Evolutionary conservation across 2,329 filamentous ascomycete genomes (phyloP), one percentile per base, ranked within the genome.

Genomic region (Laburnicola sp.): DNA sequence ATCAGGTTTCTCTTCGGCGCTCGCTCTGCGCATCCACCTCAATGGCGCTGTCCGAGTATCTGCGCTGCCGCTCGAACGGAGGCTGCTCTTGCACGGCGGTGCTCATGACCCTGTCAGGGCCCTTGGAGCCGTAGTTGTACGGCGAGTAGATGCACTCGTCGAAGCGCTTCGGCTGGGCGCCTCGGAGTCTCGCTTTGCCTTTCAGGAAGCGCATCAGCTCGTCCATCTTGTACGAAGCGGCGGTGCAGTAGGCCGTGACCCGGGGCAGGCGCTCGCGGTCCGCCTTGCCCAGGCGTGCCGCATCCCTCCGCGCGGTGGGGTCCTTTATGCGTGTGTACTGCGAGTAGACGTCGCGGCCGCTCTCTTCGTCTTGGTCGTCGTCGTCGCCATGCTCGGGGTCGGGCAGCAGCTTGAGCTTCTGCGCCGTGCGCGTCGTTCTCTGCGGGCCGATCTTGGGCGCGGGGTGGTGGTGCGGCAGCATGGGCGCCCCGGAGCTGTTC

Each of bases 321-420:
- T 99, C 94, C 73, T 97, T 97, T 75, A 99, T 99, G 38, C 94
- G 84, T 6, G 93, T 96, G 72, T 97, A 97, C 72, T 99, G 94
- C 25, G 92, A 93, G 76, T 99, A 99, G 30, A 99, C 94, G 70
- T 99, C 94, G 58, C 92, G 82, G 7, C 92, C 91, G 65, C 90
- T 94, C 74, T 97, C 93, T 66, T 96, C 93, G 56, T 97, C 92
- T n/a, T n/a, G n/a, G 16, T 64, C 60, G 26, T 80, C 85, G 37
- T 92, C 89, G 25, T 89, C 88, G 31, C 83, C 89, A 38, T 90
- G 81, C 52, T 95, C 89, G 0, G 92, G 91, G 67, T 94, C 94
- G 0, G 94, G 94, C 11, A 99, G 78, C n/a, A 99, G 82, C 76
- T 99, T 99, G 54, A 99, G 81, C 77, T 99, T 99, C 77, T 97